Evolutionary conservation across 768 basidiomycete genomes (phyloP), one percentile per base, ranked within the genome.

Genomic region (Sporobolomyces phaffii): DNA sequence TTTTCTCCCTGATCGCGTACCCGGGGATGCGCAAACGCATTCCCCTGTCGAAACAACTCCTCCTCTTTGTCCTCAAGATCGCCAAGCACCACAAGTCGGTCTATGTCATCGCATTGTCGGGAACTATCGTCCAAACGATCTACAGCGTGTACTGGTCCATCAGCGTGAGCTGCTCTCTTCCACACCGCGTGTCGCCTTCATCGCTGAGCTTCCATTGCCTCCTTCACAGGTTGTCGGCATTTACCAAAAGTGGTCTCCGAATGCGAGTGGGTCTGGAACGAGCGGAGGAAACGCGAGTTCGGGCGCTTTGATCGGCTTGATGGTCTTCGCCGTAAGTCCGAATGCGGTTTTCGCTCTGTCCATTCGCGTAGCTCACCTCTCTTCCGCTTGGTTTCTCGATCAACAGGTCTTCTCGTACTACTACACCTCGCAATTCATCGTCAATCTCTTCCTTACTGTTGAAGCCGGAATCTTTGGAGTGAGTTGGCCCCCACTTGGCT

Each of bases 381-480:
- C n/a, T 15, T 45, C 47, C 22, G 63, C 28, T 57, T n/a, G n/a
- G n/a, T n/a, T n/a, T n/a, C n/a, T n/a, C n/a, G n/a, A n/a, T n/a
- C n/a, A 56, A 26, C 18, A 28, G 28, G 43, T 72, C 24, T 74
- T 74, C 62, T 56, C 45, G 18, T 68, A 49, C 63, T 73, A 62
- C 36, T 64, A 52, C 45, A 68, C 60, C 3, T 20, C 49, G 11
- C 57, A 63, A 41, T 60, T 63, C 58, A 63, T 60, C 56, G 24
- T 65, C 34, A 76, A 76, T 64, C 59, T 70, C 18, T 65, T 72
- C 65, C 52, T 76, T 11, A 63, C 62, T 2, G 70, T 68, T 24
- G 64, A 68, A 28, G 73, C 73, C 20, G 75, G 75, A 13, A 72
- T 76, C 61, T 76, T 64, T 38, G 75, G 73, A 49, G 40, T 66